Evolutionary conservation across 208 protist genomes (phyloP).

Genomic region (Trypanosomatidae sp.): DNA sequence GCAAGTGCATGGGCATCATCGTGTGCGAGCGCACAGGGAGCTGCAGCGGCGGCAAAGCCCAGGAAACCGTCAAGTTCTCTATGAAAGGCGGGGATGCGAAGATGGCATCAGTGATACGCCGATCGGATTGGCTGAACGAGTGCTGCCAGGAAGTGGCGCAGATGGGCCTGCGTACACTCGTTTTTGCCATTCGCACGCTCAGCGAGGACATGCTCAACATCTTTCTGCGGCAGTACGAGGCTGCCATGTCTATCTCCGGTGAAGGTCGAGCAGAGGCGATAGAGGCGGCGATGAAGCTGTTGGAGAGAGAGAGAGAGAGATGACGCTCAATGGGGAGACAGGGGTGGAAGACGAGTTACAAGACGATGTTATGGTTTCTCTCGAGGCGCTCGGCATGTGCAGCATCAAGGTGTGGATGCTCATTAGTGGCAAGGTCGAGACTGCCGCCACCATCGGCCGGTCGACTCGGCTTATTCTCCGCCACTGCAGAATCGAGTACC

Average conservation of each 20-base stretch:
- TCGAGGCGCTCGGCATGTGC: constrained; percentile 97
- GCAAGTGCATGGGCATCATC: constrained; percentile 99
- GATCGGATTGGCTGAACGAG: constrained; percentile 95
- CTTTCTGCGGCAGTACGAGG: constrained; percentile 75
- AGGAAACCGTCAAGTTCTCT: constrained; percentile 67
- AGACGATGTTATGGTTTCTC: constrained; percentile 88
- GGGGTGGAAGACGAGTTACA: constrained; percentile 99
- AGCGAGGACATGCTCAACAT: constrained; percentile 78
- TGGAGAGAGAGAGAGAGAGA: constrained; percentile 93
- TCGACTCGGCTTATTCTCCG: constrained; percentile 88
- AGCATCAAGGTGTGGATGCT: constrained; percentile 99
- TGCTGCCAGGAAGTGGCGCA: constrained; percentile 97
- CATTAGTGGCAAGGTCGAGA: constrained; percentile 98
- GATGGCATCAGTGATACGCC: constrained; percentile 89
- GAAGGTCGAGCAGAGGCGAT: constrained; percentile 59
- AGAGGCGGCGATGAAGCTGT: constrained; percentile 62
- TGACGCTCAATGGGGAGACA: constrained; percentile 94
- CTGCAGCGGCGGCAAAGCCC: neutral
- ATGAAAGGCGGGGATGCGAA: constrained; percentile 98
- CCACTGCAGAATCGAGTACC: constrained; percentile 58
- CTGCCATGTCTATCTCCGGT: constrained; percentile 50
- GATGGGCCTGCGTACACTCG: constrained; percentile 95
- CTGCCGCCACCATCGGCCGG: constrained; percentile 95
- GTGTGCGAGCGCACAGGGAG: constrained; percentile 53
- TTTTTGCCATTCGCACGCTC: constrained; percentile 88